Conservation (phyloP, 495 filamentous ascomycete genomes). For the Xylaria telfairii region DNA sequence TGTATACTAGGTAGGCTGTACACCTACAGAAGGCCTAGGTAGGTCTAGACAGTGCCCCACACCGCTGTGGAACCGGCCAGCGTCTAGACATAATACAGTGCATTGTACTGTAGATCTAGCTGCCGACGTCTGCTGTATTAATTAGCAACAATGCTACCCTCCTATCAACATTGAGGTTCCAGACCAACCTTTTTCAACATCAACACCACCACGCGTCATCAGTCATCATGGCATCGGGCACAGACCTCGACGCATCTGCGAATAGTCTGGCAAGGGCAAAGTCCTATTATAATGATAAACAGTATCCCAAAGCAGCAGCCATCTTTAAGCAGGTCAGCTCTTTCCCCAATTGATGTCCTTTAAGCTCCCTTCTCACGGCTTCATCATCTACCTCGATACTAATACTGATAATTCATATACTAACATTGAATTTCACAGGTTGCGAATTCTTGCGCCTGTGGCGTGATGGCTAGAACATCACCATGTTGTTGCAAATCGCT, state of each 20-base stretch:
- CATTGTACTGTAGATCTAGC: background rate
- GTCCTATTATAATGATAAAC: background rate
- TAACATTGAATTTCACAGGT: constrained; percentile 1
- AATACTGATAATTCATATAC: background rate
- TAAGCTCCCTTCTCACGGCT: background rate
- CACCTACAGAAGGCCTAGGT: background rate
- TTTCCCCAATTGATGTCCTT: background rate
- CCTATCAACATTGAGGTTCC: background rate
- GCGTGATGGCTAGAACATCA: constrained; percentile 4
- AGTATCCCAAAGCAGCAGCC: constrained; percentile 12
- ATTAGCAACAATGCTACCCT: background rate
- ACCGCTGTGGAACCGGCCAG: background rate
- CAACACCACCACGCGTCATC: background rate
- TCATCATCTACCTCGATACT: background rate
- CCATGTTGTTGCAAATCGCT: constrained; percentile 26
- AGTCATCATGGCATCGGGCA: background rate
- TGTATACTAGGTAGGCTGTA: too few relatives aligned
- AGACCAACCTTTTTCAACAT: background rate
- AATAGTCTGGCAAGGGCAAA: background rate
- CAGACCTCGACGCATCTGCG: background rate
- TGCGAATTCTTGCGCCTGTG: constrained; percentile 19
- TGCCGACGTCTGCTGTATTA: background rate
- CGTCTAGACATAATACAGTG: background rate
- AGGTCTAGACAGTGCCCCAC: background rate
- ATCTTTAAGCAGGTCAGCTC: constrained; percentile 20